Evolutionary conservation across 2,329 filamentous ascomycete species (phyloP).

Genomic region (Dactylellina haptotyla): DNA sequence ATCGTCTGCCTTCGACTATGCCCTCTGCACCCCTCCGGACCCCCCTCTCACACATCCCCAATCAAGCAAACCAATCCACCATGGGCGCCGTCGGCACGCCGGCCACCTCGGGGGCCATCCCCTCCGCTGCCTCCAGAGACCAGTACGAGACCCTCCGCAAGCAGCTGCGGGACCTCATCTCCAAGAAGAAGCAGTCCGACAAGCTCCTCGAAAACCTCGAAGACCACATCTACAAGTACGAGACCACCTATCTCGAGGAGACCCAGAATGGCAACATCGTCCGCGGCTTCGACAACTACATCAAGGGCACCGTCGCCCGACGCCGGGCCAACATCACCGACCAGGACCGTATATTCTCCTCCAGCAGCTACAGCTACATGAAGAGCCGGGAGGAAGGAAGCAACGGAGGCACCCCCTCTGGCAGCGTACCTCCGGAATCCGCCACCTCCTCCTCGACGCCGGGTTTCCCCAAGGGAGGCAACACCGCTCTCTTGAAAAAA

Average conservation of each 20-base stretch:
- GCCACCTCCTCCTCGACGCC: constrained; percentile 38
- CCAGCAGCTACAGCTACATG: constrained; percentile 55
- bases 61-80: constrained; percentile 26
- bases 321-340: constrained; percentile 74
- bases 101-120: constrained; percentile 35
- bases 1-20: constrained; percentile 15
- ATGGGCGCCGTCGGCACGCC: constrained; percentile 44
- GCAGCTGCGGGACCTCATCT: constrained; percentile 58
- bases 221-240: constrained; percentile 83
- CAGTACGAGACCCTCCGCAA: constrained; percentile 59
- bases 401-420: constrained; percentile 39
- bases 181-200: constrained; percentile 62
- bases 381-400: constrained; percentile 53
- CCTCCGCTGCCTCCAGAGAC: constrained; percentile 36
- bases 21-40: constrained; percentile 36
- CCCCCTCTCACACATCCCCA: constrained; percentile 42
- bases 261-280: constrained; percentile 93
- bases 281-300: constrained; percentile 96
- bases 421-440: constrained; percentile 41
- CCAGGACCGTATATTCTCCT: constrained; percentile 77
- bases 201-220: constrained; percentile 72
- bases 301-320: constrained; percentile 81
- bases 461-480: constrained; percentile 50
- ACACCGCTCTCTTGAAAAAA: constrained; percentile 55
- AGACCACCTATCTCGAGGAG: constrained; percentile 88